Percentiles rank a stretch among this genome's conserved stretches.
Conservation (phyloP, 805 yeast species). For the Lachancea lanzarotensis region DNA sequence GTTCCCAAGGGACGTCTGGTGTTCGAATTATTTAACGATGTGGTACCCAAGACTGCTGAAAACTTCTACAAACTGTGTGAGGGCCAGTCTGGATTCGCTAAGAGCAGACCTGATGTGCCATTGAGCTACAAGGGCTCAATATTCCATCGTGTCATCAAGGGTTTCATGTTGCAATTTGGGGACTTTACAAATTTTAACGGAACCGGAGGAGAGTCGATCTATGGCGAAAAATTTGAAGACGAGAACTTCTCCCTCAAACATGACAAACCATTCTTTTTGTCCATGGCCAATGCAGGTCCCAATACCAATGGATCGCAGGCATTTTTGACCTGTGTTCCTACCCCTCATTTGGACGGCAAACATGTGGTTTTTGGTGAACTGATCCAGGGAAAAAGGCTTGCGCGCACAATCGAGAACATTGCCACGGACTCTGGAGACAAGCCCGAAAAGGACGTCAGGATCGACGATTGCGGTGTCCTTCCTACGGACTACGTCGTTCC, state of each 20-base stretch:
- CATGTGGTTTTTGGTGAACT: conserved; percentile 96
- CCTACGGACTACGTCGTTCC: conserved; percentile 51
- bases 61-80: conserved; percentile 85
- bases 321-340: conserved; percentile 84
- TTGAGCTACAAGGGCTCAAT: conserved; percentile 72
- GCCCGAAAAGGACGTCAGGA: conserved; percentile 64
- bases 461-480: conserved; percentile 73
- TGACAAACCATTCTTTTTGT: conserved; percentile 77
- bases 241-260: conserved; percentile 76
- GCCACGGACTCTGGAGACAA: conserved; percentile 58
- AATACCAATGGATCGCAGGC: conserved; percentile 95
- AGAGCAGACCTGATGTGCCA: conserved; percentile 38
- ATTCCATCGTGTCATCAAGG: conserved; percentile 89
- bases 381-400: conserved; percentile 71
- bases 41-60: conserved; percentile 84
- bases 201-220: conserved; percentile 77
- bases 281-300: conserved; percentile 97
- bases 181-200: conserved; percentile 73
- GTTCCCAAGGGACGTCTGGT: conserved; percentile 67
- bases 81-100: conserved; percentile 60
- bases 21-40: conserved; percentile 63
- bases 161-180: conserved; percentile 93
- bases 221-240: conserved; percentile 84
- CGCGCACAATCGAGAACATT: conserved; percentile 67
- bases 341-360: conserved; percentile 92